Conservation (phyloP, 345 rosid genomes). For the Theobroma cacao region DNA sequence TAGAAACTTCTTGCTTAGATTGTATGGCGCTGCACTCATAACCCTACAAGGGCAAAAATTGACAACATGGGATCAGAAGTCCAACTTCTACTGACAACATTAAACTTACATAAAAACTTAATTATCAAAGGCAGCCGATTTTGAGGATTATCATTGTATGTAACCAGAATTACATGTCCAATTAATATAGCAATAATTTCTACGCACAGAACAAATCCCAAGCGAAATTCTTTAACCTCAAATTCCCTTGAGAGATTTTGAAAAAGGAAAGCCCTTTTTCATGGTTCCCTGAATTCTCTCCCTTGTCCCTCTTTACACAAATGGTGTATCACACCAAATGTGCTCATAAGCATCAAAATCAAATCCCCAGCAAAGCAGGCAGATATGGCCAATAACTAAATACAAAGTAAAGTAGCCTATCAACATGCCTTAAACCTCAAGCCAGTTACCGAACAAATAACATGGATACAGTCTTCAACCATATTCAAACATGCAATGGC, state of each 20-base stretch:
- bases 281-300: background rate
- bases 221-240: background rate
- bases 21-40: conserved; percentile 57
- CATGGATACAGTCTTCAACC: background rate
- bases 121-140: background rate
- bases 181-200: background rate
- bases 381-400: background rate
- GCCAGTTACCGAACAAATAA: background rate
- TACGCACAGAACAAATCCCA: background rate
- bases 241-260: background rate
- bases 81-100: background rate
- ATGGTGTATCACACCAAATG: background rate
- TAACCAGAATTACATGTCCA: background rate
- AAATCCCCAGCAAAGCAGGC: background rate
- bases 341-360: background rate
- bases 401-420: background rate
- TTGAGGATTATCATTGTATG: background rate
- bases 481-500: background rate
- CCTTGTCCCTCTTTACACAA: background rate
- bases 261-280: background rate
- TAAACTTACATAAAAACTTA: background rate
- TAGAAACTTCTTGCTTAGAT: conserved; percentile 35
- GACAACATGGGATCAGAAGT: background rate
- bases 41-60: conserved; percentile 40
- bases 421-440: background rate